Evolutionary conservation across 495 filamentous ascomycete genomes (phyloP).

Genomic region (Cercophora sp.): DNA sequence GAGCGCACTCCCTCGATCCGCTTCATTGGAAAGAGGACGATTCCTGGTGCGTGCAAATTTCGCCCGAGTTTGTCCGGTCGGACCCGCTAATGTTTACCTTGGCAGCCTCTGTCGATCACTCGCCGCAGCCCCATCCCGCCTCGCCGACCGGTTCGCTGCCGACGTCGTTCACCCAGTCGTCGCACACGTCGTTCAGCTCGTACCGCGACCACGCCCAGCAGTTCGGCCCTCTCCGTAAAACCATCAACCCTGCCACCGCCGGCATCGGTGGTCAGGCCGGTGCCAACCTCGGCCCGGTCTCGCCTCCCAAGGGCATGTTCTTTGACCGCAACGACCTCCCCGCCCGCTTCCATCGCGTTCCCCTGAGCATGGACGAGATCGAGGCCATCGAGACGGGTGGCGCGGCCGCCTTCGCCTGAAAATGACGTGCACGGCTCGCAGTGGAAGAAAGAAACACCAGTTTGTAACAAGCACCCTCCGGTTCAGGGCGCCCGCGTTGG

Average conservation of each 20-base stretch:
- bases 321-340: slow-evolving; percentile 92
- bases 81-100: background rate
- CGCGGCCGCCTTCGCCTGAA: slow-evolving; percentile 49
- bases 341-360: slow-evolving; percentile 68
- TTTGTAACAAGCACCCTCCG: background rate
- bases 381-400: slow-evolving; percentile 93
- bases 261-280: slow-evolving; percentile 64
- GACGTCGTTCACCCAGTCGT: slow-evolving; percentile 63
- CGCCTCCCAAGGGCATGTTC: slow-evolving; percentile 66
- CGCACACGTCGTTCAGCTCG: slow-evolving; percentile 75
- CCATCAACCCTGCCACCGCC: slow-evolving; percentile 43
- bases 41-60: slow-evolving; percentile 62
- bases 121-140: slow-evolving; percentile 63
- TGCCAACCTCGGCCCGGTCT: slow-evolving; percentile 63
- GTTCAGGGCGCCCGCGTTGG: background rate
- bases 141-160: slow-evolving; percentile 53
- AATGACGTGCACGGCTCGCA: background rate
- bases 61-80: background rate
- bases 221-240: slow-evolving; percentile 77
- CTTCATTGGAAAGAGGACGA: slow-evolving; percentile 83
- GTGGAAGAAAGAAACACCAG: background rate
- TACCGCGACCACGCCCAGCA: slow-evolving; percentile 93
- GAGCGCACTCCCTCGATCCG: slow-evolving; percentile 79
- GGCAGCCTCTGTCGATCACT: slow-evolving; percentile 73
- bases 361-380: slow-evolving; percentile 77